Evolutionary conservation across 2,329 filamentous ascomycete genomes (phyloP), one percentile per base, ranked within the genome.

Genomic region (Chaetomiaceae sp.): DNA sequence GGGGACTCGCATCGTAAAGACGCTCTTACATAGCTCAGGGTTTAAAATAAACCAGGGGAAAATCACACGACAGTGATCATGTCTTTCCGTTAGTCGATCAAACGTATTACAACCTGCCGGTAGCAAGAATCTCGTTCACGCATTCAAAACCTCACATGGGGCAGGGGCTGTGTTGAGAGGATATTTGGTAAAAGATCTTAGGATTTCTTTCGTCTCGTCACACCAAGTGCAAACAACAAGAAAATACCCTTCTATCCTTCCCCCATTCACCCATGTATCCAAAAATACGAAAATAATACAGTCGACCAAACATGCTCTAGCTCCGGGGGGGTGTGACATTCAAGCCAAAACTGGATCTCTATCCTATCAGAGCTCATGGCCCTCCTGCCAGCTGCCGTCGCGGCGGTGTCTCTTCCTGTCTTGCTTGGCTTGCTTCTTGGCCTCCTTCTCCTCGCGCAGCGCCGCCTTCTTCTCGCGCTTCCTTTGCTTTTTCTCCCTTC

Each of bases 401-500:
- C 25, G 25, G 25, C 25, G 25, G 5, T 34, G 14, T 29, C 20
- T 34, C 30, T n/a, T 36, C 18, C 11, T 30, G n/a, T 29, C 8
- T 14, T 25, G n/a, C 41, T 33, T 46, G 14, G 41, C 41, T 14
- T 21, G 23, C 33, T 36, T 52, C 29, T 41, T 46, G 2, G 49
- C 49, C n/a, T 47, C 43, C 21, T 53, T 53, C 14, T 34, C 36
- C 10, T 32, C 36, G 1, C 14, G 23, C 29, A 14, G 10, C 8
- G 30, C 43, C 9, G 23, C 40, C 45, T 54, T 54, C 20, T 45
- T 40, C 25, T 48, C 38, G 16, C 7, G 6, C 40, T 54, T 54
- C 13, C 13, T 4, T 3, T 30, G 57, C 62, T 76, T 78, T 65
- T 74, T 76, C 59, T 77, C 69, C 54, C 67, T 66, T 27, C 73